Conservation (phyloP, 163 green algal genomes). For the Botryococcus braunii region DNA sequence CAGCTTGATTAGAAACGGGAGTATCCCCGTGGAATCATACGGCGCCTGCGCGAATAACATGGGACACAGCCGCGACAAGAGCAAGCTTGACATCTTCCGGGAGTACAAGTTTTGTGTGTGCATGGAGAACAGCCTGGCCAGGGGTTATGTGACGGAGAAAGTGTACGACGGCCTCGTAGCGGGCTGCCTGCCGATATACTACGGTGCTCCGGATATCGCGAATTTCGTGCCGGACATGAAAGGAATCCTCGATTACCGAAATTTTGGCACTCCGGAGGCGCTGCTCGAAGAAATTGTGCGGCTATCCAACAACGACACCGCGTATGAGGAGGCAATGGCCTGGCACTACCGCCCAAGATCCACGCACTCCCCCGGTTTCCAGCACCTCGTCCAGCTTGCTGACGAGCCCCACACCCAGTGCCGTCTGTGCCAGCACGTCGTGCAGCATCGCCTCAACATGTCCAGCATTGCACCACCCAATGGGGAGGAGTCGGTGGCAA, state of each 20-base stretch:
- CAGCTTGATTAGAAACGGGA: background rate
- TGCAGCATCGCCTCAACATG: too few relatives aligned
- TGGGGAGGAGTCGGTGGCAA: too few relatives aligned
- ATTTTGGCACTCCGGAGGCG: background rate
- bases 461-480: too few relatives aligned
- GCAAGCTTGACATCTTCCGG: background rate
- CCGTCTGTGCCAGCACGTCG: slow-evolving; percentile 3
- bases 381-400: background rate
- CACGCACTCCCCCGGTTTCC: background rate
- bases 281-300: background rate
- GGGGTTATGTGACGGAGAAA: slow-evolving; percentile 10
- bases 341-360: background rate
- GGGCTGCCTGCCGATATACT: slow-evolving; percentile 7
- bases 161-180: slow-evolving; percentile 5
- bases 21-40: background rate
- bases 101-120: slow-evolving; percentile 4
- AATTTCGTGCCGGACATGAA: background rate
- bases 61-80: background rate
- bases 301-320: background rate
- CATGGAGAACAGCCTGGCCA: slow-evolving; percentile 2
- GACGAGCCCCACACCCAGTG: slow-evolving; percentile 1
- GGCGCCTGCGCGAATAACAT: background rate
- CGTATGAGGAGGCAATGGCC: background rate
- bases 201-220: background rate
- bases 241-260: background rate